Conservation (phyloP, 495 filamentous ascomycete species). For the Neurospora discreta region DNA sequence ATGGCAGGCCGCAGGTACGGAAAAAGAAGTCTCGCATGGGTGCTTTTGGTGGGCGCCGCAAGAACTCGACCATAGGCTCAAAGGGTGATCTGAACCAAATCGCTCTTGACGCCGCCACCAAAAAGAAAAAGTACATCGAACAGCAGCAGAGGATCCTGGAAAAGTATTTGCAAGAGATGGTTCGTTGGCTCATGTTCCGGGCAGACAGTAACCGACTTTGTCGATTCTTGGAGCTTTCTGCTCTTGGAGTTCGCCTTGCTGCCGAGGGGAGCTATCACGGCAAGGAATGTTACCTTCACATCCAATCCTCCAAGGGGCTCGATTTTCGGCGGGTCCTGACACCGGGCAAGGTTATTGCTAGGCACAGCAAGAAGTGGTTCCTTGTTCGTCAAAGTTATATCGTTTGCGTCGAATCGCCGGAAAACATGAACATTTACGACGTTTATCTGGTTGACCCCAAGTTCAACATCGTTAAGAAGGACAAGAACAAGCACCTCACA, state of each 20-base stretch:
- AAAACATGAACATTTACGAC: conserved; percentile 98
- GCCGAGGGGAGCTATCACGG: conserved; percentile 95
- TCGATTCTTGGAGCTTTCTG: conserved; percentile 91
- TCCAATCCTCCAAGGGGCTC: conserved; percentile 81
- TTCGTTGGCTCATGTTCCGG: conserved; percentile 87
- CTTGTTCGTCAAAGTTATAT: conserved; percentile 95
- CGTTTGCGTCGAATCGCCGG: conserved; percentile 93
- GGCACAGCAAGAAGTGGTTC: conserved; percentile 94
- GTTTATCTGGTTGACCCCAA: conserved; percentile 86
- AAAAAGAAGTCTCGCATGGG: conserved; percentile 59
- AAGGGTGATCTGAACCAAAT: conserved; percentile 14
- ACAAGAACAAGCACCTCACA: conserved; percentile 52
- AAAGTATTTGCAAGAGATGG: conserved; percentile 87
- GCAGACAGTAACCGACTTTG: conserved; percentile 92
- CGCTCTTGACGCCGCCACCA: conserved; percentile 16
- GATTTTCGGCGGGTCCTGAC: conserved; percentile 77
- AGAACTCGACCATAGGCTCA: conserved; percentile 20
- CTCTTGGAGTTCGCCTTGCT: conserved; percentile 86
- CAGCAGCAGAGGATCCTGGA: conserved; percentile 80
- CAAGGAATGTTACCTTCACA: conserved; percentile 90
- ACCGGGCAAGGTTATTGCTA: conserved; percentile 60
- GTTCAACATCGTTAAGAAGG: conserved; percentile 69
- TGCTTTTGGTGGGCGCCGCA: conserved; percentile 25
- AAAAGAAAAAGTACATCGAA: conserved; percentile 39
- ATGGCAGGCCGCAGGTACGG: conserved; percentile 25